These are phyloP conservation scores for Graphilbum ipis-grandicollis DNA, from an alignment of 2,329 filamentous ascomycete species.

Conservation along the genomic window DNA sequence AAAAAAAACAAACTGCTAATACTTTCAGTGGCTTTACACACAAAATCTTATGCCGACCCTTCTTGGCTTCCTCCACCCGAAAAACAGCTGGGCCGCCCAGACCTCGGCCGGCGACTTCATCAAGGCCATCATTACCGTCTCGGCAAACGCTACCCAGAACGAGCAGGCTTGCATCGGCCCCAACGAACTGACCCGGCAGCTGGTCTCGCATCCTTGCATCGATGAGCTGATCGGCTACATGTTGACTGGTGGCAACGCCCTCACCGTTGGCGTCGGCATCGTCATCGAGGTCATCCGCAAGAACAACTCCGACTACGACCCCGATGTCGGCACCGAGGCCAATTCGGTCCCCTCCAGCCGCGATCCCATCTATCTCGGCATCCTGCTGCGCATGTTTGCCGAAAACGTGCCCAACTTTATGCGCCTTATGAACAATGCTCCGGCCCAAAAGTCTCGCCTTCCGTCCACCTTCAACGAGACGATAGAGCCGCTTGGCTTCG, in stretches of 20 bases:
- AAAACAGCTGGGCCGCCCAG: slow-evolving; percentile 78
- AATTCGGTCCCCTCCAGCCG: slow-evolving; percentile 65
- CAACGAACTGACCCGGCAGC: slow-evolving; percentile 86
- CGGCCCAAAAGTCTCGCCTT: slow-evolving; percentile 55
- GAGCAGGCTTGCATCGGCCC: slow-evolving; percentile 98
- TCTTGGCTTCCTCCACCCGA: slow-evolving; percentile 69
- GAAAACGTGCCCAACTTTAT: slow-evolving; percentile 89
- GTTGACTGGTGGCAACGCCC: slow-evolving; percentile 79
- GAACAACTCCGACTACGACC: slow-evolving; percentile 98
- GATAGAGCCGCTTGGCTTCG: slow-evolving; percentile 89
- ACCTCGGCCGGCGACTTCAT: slow-evolving; percentile 95
- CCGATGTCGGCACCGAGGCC: slow-evolving; percentile 70
- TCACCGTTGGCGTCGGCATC: slow-evolving; percentile 93
- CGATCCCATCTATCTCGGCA: slow-evolving; percentile 92
- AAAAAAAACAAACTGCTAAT: no score
- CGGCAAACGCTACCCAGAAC: slow-evolving; percentile 92
- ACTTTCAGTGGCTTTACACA: slow-evolving; percentile 86
- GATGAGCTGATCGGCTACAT: slow-evolving; percentile 78
- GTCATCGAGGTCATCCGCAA: slow-evolving; percentile 97
- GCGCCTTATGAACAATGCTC: slow-evolving; percentile 66
- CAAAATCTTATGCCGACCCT: slow-evolving; percentile 77
- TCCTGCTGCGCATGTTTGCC: slow-evolving; percentile 74
- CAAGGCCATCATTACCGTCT: slow-evolving; percentile 97
- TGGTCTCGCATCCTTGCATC: slow-evolving; percentile 75
- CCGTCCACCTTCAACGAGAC: slow-evolving; percentile 78